phyloP scores from a whole-genome alignment of 352 stramenopile genomes.

The Globisporangium middletonii region DNA sequence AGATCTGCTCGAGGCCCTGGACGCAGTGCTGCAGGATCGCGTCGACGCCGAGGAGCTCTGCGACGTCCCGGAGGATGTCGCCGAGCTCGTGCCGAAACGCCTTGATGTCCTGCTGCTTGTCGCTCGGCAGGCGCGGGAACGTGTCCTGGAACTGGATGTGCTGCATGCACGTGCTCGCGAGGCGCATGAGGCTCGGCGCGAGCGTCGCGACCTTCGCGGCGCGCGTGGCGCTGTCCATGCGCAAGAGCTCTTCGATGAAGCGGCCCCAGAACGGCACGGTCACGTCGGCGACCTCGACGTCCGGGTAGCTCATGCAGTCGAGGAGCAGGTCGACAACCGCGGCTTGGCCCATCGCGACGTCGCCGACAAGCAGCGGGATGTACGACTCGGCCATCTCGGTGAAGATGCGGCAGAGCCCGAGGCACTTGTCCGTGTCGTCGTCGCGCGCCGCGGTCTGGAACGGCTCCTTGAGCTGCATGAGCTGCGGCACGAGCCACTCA shows the following conservation, averaged over 20 bases:
- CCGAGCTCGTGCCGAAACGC: conserved; percentile 70
- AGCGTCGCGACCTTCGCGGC: conserved; percentile 34
- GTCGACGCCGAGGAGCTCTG: conserved; percentile 62
- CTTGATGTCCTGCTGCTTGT: conserved; percentile 84
- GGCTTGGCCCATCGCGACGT: conserved; percentile 47
- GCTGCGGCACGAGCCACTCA: conserved; percentile 71
- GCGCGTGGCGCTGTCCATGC: conserved; percentile 3
- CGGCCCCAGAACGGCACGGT: conserved; percentile 84
- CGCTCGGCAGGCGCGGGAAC: conserved; percentile 49
- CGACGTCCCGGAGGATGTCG: conserved; percentile 79
- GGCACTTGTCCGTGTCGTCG: conserved; percentile 71
- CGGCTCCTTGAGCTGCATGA: conserved; percentile 54
- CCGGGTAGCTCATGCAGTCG: conserved; percentile 82
- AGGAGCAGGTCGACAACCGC: conserved; percentile 78
- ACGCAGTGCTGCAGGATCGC: conserved; percentile 75
- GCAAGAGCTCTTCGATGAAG: conserved; percentile 48
- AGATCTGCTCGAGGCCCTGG: conserved; percentile 61
- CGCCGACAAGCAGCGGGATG: conserved; percentile 67
- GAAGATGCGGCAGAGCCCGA: conserved; percentile 85
- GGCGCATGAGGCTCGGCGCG: conserved; percentile 38
- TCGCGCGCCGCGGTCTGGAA: conserved; percentile 42
- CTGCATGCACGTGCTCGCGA: conserved; percentile 72
- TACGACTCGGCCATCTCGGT: conserved; percentile 88
- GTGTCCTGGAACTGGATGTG: conserved; percentile 74
- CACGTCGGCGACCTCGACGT: conserved; percentile 76